Evolutionary conservation across 1,139 yeast genomes (phyloP).

Genomic region (Yamadazyma dendronema): DNA sequence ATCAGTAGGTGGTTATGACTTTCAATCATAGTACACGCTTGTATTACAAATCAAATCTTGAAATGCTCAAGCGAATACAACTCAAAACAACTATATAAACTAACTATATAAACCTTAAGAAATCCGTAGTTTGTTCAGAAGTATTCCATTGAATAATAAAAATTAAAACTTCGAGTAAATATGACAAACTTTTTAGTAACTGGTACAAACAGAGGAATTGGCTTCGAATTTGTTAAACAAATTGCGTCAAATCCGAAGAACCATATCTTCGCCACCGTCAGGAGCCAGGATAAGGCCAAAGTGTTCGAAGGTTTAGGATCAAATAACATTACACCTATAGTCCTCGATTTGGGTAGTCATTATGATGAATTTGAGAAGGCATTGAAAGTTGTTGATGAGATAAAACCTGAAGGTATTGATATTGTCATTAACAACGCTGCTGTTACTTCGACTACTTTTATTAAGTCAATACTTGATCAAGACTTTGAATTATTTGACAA

Average conservation of each 20-base stretch:
- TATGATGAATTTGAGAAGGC: slow-evolving; percentile 2
- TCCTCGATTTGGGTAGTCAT: background rate
- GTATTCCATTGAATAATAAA: too few species aligned
- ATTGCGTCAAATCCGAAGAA: slow-evolving; percentile 2
- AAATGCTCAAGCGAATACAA: too few species aligned
- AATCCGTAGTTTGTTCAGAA: too few species aligned
- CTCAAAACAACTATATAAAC: too few species aligned
- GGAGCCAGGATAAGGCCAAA: slow-evolving; percentile 2
- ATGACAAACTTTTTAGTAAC: slow-evolving; percentile 8
- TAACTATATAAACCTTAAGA: too few species aligned
- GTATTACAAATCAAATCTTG: too few species aligned
- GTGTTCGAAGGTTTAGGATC: slow-evolving; percentile 1
- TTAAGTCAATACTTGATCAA: too few species aligned
- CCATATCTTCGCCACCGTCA: slow-evolving; percentile 4
- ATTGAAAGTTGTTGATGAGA: slow-evolving; percentile 3
- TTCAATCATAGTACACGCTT: too few species aligned
- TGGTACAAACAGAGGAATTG: slow-evolving; percentile 8
- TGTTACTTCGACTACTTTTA: too few species aligned
- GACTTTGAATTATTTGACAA: too few species aligned
- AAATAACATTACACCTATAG: slow-evolving; percentile 2
- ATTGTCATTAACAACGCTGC: background rate
- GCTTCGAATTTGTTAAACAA: slow-evolving; percentile 5
- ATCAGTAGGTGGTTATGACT: too few species aligned
- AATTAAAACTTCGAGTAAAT: too few species aligned
- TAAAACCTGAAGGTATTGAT: slow-evolving; percentile 3